Percentiles rank a stretch among this genome's conserved stretches.
Conservation (phyloP, 192 early-diverging fungal species). For the Backusella morwellensis region DNA sequence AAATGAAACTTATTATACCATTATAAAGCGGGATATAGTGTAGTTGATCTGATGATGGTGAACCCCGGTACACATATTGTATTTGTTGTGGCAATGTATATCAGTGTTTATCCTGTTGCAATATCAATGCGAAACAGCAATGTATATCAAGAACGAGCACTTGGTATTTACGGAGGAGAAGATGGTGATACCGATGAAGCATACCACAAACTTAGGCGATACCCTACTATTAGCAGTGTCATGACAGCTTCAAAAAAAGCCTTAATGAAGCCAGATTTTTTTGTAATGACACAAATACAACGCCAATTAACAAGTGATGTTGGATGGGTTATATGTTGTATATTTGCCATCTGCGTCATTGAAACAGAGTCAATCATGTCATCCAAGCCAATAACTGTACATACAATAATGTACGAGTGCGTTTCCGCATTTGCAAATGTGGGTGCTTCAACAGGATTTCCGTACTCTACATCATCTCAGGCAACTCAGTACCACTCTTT, state of each 20-base stretch:
- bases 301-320: constrained; percentile 37
- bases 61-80: constrained; percentile 31
- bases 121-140: constrained; percentile 40
- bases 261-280: constrained; percentile 32
- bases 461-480: constrained; percentile 21
- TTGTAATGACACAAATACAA: constrained; percentile 38
- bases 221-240: constrained; percentile 25
- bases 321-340: constrained; percentile 30
- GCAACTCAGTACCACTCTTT: constrained; percentile 22
- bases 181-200: constrained; percentile 15
- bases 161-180: constrained; percentile 31
- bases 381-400: constrained; percentile 25
- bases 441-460: constrained; percentile 30
- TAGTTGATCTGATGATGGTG: constrained; percentile 15
- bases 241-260: constrained; percentile 21
- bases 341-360: constrained; percentile 27
- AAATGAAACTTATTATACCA: not conserved
- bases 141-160: constrained; percentile 36
- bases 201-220: constrained; percentile 3
- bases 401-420: constrained; percentile 33
- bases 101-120: constrained; percentile 35
- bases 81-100: constrained; percentile 40
- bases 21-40: constrained; percentile 30
- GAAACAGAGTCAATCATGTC: constrained; percentile 27
- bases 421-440: constrained; percentile 38